Evolutionary conservation across 78 protist genomes (phyloP), one percentile per base, ranked within the genome.

Genomic region (Cavenderia fasciculata): DNA sequence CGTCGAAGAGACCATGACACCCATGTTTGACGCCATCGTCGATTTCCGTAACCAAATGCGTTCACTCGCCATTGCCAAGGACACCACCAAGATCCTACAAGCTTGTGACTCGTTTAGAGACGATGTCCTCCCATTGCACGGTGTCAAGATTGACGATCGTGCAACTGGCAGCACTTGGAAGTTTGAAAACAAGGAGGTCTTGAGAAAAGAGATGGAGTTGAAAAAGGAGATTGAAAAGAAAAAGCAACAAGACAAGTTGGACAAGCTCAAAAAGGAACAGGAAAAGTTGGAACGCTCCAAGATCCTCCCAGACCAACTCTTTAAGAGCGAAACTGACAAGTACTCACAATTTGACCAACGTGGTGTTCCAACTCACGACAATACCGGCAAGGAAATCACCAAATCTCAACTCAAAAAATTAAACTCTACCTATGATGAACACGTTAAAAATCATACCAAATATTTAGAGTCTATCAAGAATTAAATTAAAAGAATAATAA

Each of bases 321-420:
- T 71, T 29, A 41, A 27, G 21, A 16, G 23, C 7, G 76, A 79
- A 25, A 75, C 79, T 34, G 79, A 66, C 82, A 92, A 71, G 41
- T 74, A 63, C 77, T 68, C 89, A 0, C 49, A 68, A 59, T 79
- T 68, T 43, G 90, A 73, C 40, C 92, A 63, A 29, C 74, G 52
- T 62, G 88, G 86, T 56, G 41, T 87, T 12, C 95, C 95, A 77
- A 92, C 95, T 36, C 95, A 92, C 59, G 95, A 92, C 33, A 65
- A 56, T 12, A 76, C 44, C 38, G 95, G 95, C 29, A 69, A 38
- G 16, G 88, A 59, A 77, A 63, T 92, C 31, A 52, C 85, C 4
- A 82, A 79, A 43, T 59, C 74, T 12, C 85, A 77, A 66, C 36
- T 57, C 56, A 72, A 79, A 31, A 92, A 76, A 57, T 63, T 92